Evolutionary conservation across 257 asterid genomes (phyloP).

Genomic region (Scutellaria baicalensis): DNA sequence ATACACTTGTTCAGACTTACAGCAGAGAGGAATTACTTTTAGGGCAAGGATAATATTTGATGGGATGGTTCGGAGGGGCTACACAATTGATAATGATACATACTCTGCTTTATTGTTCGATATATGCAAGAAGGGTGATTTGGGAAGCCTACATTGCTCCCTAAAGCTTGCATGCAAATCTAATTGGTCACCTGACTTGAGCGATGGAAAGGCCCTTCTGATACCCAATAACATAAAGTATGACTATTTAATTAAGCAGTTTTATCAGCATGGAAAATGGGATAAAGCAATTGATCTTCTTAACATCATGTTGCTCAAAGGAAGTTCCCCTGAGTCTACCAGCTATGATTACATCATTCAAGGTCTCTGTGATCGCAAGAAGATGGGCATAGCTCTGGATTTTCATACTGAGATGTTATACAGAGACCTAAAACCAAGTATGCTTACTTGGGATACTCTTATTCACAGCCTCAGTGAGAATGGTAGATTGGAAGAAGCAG

Average conservation of each 20-base stretch:
- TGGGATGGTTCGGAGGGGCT: constrained; percentile 46
- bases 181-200: constrained; percentile 60
- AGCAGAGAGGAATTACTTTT: constrained; percentile 41
- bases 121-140: constrained; percentile 50
- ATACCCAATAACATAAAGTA: constrained; percentile 37
- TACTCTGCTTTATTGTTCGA: constrained; percentile 40
- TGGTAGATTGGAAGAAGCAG: constrained; percentile 54
- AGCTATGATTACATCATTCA: constrained; percentile 53
- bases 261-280: constrained; percentile 42
- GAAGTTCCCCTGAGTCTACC: constrained; percentile 41
- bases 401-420: constrained; percentile 67
- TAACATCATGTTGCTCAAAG: constrained; percentile 50
- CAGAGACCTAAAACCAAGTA: constrained; percentile 43
- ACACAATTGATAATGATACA: constrained; percentile 36
- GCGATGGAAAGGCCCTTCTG: constrained; percentile 44
- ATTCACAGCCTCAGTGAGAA: constrained; percentile 29
- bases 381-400: constrained; percentile 51
- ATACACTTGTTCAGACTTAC: constrained; percentile 49
- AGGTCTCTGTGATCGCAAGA: constrained; percentile 28
- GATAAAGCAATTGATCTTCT: constrained; percentile 62
- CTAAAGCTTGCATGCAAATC: constrained; percentile 35
- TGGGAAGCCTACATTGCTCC: constrained; percentile 35
- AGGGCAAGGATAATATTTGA: constrained; percentile 46
- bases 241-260: constrained; percentile 46
- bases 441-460: constrained; percentile 43